Conservation (phyloP, 2,329 filamentous ascomycete species). For the Ophiostoma sp. region DNA sequence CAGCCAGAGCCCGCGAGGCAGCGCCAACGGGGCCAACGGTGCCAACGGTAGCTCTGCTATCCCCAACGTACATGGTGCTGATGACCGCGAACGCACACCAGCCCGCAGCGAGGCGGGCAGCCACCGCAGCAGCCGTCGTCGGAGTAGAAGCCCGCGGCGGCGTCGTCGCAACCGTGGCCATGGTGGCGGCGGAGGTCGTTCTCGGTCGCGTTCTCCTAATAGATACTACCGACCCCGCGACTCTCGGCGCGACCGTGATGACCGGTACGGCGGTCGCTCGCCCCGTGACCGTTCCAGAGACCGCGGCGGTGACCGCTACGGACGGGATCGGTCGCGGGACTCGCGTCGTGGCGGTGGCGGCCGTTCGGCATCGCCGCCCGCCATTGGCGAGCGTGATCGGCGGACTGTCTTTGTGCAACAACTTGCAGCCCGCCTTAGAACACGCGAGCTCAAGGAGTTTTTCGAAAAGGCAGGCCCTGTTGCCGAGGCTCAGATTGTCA, state of each 20-base stretch:
- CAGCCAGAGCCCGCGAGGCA: constrained; percentile 52
- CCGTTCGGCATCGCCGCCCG: constrained; percentile 63
- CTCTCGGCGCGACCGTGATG: constrained; percentile 34
- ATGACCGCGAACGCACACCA: constrained; percentile 53
- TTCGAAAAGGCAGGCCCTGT: constrained; percentile 95
- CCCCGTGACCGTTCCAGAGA: constrained; percentile 20
- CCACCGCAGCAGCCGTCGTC: constrained; percentile 78
- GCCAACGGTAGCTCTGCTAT: background rate
- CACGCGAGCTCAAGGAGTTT: constrained; percentile 88
- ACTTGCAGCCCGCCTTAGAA: constrained; percentile 88
- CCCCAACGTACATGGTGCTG: background rate
- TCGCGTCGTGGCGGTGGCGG: constrained; percentile 29
- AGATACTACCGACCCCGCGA: constrained; percentile 60
- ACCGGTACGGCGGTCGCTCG: constrained; percentile 12
- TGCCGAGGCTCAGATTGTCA: constrained; percentile 97
- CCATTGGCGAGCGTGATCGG: constrained; percentile 93
- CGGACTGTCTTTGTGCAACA: constrained; percentile 98
- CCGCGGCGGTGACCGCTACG: constrained; percentile 19
- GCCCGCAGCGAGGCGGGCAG: constrained; percentile 75
- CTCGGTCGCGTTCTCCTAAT: constrained; percentile 71
- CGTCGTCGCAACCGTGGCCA: constrained; percentile 20
- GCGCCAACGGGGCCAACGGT: background rate
- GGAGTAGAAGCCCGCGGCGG: constrained; percentile 54
- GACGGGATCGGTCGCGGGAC: constrained; percentile 43
- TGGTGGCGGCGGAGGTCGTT: constrained; percentile 46